These are phyloP conservation scores for Pseudogymnoascus destructans DNA, from an alignment of 2,329 filamentous ascomycete species.

Conservation along the genomic window DNA sequence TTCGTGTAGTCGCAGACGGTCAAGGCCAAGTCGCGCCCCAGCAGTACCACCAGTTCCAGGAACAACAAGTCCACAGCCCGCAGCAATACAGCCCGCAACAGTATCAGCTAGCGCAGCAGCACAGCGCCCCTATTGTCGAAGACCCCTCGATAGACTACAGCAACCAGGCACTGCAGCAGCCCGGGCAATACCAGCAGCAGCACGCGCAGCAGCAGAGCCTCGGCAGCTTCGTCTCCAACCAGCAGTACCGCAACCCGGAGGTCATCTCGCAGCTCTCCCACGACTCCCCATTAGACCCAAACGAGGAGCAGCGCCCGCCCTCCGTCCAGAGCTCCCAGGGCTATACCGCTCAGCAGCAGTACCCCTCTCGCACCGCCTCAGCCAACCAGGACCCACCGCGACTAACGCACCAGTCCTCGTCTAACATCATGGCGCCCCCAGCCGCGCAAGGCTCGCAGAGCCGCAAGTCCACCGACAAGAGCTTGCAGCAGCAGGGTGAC, in stretches of 20 bases:
- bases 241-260: constrained; percentile 37
- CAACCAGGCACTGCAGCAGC: constrained; percentile 11
- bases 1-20: constrained; percentile 14
- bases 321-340: constrained; percentile 19
- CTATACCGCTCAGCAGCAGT: background rate
- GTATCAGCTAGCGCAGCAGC: constrained; percentile 21
- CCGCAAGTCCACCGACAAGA: constrained; percentile 21
- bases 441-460: constrained; percentile 17
- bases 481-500: constrained; percentile 28
- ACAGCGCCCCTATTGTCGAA: constrained; percentile 11
- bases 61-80: constrained; percentile 16
- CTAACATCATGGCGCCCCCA: constrained; percentile 20
- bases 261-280: constrained; percentile 49
- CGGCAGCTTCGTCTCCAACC: constrained; percentile 26
- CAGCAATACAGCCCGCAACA: constrained; percentile 11
- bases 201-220: constrained; percentile 24
- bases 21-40: constrained; percentile 24
- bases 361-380: background rate
- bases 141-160: background rate
- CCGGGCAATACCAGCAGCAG: constrained; percentile 25
- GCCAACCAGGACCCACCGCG: constrained; percentile 14
- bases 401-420: constrained; percentile 17
- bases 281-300: constrained; percentile 38
- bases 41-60: constrained; percentile 26
- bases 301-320: constrained; percentile 22